phyloP scores from a whole-genome alignment of 495 filamentous ascomycete genomes.

The Sphaerosporella brunnea region DNA sequence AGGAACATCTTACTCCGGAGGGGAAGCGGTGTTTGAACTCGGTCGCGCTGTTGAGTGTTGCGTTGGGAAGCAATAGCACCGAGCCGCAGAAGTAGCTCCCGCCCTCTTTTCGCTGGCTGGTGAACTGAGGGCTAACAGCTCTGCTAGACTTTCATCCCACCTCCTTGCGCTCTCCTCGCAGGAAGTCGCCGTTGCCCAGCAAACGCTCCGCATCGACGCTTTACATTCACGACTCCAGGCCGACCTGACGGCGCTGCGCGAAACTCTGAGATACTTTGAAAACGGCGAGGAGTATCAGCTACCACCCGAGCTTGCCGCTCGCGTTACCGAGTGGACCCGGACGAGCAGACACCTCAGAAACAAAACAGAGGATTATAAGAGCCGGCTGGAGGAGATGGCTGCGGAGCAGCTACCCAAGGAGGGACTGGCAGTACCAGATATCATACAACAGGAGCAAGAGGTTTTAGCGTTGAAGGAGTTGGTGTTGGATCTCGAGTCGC shows the following conservation, averaged over 20 bases:
- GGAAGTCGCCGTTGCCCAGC: slow-evolving; percentile 17
- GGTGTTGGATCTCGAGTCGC: slow-evolving; percentile 39
- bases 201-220: slow-evolving; percentile 12
- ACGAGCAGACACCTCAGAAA: slow-evolving; percentile 35
- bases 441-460: slow-evolving; percentile 34
- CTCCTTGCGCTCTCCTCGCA: slow-evolving; percentile 18
- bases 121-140: neutral
- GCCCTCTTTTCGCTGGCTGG: neutral
- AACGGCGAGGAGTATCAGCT: slow-evolving; percentile 29
- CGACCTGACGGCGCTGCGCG: slow-evolving; percentile 29
- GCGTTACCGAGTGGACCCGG: slow-evolving; percentile 38
- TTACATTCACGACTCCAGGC: slow-evolving; percentile 19
- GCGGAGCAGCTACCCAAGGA: slow-evolving; percentile 22
- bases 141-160: slow-evolving; percentile 9
- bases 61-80: slow-evolving; percentile 16
- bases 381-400: slow-evolving; percentile 32
- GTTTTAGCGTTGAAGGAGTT: slow-evolving; percentile 37
- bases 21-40: slow-evolving; percentile 21
- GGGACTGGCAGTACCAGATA: slow-evolving; percentile 34
- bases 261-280: slow-evolving; percentile 29
- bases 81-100: slow-evolving; percentile 13
- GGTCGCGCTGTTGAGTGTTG: slow-evolving; percentile 25
- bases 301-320: slow-evolving; percentile 30
- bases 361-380: slow-evolving; percentile 40
- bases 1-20: slow-evolving; percentile 17